Evolutionary conservation across 371 early-diverging fungal species (phyloP).

Genomic region (Apophysomyces variabilis): DNA sequence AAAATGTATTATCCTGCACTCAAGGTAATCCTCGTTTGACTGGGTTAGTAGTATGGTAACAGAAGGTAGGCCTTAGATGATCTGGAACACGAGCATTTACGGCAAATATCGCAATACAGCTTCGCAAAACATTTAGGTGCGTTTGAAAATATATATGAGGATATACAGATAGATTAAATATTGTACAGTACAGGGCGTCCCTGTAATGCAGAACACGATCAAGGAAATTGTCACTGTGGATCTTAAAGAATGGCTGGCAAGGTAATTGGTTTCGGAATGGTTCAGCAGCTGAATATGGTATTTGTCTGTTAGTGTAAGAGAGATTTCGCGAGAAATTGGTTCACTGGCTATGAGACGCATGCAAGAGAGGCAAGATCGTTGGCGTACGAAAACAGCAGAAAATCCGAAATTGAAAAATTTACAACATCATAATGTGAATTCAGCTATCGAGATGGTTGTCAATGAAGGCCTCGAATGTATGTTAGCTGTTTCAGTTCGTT

Average conservation of each 20-base stretch:
- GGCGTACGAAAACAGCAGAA: slow-evolving; percentile 59
- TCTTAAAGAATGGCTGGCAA: slow-evolving; percentile 91
- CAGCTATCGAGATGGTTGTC: slow-evolving; percentile 86
- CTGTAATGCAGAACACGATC: slow-evolving; percentile 82
- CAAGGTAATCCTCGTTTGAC: slow-evolving; percentile 50
- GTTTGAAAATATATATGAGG: slow-evolving; percentile 11
- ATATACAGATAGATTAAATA: not conserved
- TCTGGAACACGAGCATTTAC: slow-evolving; percentile 73
- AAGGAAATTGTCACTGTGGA: slow-evolving; percentile 85
- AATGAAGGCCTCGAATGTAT: slow-evolving; percentile 87
- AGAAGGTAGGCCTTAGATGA: slow-evolving; percentile 74
- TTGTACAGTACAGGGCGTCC: slow-evolving; percentile 74
- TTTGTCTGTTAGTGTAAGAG: slow-evolving; percentile 65
- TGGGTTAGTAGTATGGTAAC: not conserved
- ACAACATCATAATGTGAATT: slow-evolving; percentile 72
- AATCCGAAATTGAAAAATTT: slow-evolving; percentile 59
- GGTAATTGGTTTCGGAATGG: slow-evolving; percentile 35
- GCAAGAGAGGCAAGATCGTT: slow-evolving; percentile 68
- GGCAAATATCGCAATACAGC: slow-evolving; percentile 69
- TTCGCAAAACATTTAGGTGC: slow-evolving; percentile 82
- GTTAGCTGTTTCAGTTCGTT: slow-evolving; percentile 16
- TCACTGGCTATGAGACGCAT: slow-evolving; percentile 81
- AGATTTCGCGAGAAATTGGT: slow-evolving; percentile 87
- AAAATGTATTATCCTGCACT: slow-evolving; percentile 92
- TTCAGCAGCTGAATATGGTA: no score